These are phyloP conservation scores for Neobulgaria alba DNA, from an alignment of 2,329 filamentous ascomycete species.

Conservation along the genomic window DNA sequence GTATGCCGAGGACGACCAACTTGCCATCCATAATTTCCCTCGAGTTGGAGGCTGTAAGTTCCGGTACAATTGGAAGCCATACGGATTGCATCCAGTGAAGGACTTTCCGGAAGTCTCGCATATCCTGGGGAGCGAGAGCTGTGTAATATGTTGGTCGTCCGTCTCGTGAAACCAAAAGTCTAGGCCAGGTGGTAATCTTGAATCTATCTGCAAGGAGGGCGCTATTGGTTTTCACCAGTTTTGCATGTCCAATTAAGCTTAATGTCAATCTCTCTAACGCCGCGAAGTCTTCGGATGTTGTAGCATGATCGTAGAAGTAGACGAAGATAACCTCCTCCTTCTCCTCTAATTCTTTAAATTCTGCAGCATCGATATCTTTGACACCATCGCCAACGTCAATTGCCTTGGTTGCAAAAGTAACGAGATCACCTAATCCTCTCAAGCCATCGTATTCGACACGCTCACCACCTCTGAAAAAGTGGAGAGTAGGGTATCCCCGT, in stretches of 20 bases:
- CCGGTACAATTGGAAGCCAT: conserved; percentile 92
- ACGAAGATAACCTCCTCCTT: conserved; percentile 93
- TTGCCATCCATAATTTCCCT: conserved; percentile 92
- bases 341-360: conserved; percentile 77
- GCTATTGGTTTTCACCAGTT: conserved; percentile 85
- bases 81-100: conserved; percentile 92
- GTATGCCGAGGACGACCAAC: conserved; percentile 84
- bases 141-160: conserved; percentile 86
- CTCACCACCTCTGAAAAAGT: conserved; percentile 89
- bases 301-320: conserved; percentile 96
- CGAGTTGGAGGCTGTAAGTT: conserved; percentile 84
- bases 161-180: conserved; percentile 80
- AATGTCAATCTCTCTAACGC: conserved; percentile 81
- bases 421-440: conserved; percentile 82
- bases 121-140: conserved; percentile 78
- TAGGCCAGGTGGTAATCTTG: conserved; percentile 96
- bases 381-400: conserved; percentile 70
- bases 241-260: conserved; percentile 83
- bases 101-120: conserved; percentile 77
- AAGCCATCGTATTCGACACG: conserved; percentile 89
- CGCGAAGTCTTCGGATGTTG: conserved; percentile 82
- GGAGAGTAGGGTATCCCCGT: conserved; percentile 74
- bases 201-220: conserved; percentile 67
- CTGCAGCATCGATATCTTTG: conserved; percentile 66
- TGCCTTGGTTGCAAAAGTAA: conserved; percentile 80